Evolutionary conservation across 331 rosid genomes (phyloP), one percentile per base, ranked within the genome.

Genomic region (Dryas integrifolia): DNA sequence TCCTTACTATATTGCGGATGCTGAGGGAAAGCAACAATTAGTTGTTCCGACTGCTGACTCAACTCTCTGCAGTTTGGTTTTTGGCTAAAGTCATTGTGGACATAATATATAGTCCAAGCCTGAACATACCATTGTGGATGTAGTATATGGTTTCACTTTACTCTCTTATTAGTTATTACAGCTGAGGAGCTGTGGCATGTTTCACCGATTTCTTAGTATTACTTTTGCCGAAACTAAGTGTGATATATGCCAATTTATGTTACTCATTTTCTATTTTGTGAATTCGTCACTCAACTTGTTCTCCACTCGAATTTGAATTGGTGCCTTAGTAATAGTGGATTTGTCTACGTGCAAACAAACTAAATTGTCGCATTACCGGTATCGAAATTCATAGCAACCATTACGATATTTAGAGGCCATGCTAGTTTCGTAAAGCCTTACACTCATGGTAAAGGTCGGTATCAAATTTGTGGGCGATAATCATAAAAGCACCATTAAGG

Each of bases 1-100:
- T 86, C 69, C 83, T 86, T 12, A 26, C 88, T 53, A 84, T 86
- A 66, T 59, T 86, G 80, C 77, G 90, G 74, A 82, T 86, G 86
- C 74, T 86, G 84, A 79, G 86, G 70, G 44, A 47, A 68, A 83
- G 75, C 15, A 77, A 83, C 76, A 82, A 80, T 48, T 82, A 82
- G 83, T 58, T 46, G 26, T 53, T 57, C 61, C 26, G 4, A 49
- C n/a, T 12, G 26, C 30, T 3, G 59, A 58, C 39, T 1, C 10
- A 5, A 44, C 78, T 64, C 73, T 44, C 69, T 58, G 39, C 39
- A 10, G 46, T 41, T 56, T 57, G 52, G 58, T 60, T 67, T 67
- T 52, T 52, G 51, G 67, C 51, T 11, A 12, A 58, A 48, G 2
- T 51, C 52, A 12, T 0, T 72, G 58, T 58, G 76, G 76, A 30